Evolutionary conservation across 2,329 filamentous ascomycete species (phyloP), one percentile per base, ranked within the genome.

Genomic region (Ciborinia camelliae): DNA sequence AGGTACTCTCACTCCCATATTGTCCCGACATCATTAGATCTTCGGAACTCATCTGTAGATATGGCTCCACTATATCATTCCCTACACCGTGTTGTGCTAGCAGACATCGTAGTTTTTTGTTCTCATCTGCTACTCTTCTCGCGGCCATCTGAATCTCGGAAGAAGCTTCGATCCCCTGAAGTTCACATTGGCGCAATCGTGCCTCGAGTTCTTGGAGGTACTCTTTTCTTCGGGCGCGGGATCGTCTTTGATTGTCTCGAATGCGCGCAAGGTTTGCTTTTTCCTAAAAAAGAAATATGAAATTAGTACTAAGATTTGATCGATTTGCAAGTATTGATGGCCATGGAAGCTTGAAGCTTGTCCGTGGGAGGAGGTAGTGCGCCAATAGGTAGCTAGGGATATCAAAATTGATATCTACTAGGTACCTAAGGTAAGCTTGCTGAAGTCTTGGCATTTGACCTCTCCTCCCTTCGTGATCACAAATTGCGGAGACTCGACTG

Each of bases 161-260:
- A 0, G 86, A 88, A 4, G 88, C 89, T 71, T 89, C 83, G 57
- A 90, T 81, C 23, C 90, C 89, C 39, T 83, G 79, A 45, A 84
- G 79, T 74, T 92, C 87, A 73, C 84, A 90, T 61, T 78, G 77
- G 54, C 86, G 83, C 65, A 89, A 77, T 66, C 85, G 86, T 62
- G 82, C 78, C 76, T 92, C 89, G 35, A 92, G 82, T 63, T 90
- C 87, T 67, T 86, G 80, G 47, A 91, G 78, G 73, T 92, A 91
- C 72, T 91, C 88, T 78, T 89, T 90, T 68, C 87, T 83, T 43
- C 89, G 83, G 53, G 88, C 88, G 62, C 90, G 86, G n/a, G 87
- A 91, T 67, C 89, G 86, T 64, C 90, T 82, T 74, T 92, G 90
- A 72, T 92, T 93, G 71, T 92, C 88, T 68, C 90, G 84, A 69